These are phyloP conservation scores for Amaranthus hypochondriacus DNA, from an alignment of 148 eudicot genomes.

Conservation along the genomic window DNA sequence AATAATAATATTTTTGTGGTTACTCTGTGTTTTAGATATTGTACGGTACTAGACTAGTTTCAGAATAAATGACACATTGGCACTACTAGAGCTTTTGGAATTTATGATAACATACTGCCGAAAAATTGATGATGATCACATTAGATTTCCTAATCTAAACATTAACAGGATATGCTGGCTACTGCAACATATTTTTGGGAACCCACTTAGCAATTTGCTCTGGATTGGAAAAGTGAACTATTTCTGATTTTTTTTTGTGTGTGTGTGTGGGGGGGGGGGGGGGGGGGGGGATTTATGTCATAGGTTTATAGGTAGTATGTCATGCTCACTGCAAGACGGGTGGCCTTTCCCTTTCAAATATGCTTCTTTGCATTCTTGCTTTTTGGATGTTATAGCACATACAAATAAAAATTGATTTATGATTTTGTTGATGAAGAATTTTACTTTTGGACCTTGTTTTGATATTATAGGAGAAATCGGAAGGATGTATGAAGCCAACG, in stretches of 20 bases:
- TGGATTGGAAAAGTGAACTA: too few relatives aligned
- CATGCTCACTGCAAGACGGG: not conserved
- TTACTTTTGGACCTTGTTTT: conserved; percentile 4
- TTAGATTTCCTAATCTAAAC: not conserved
- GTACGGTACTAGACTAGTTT: not conserved
- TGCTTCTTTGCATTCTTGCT: conserved; percentile 4
- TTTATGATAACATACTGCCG: not conserved
- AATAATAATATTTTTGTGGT: not conserved
- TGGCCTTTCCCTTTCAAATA: not conserved
- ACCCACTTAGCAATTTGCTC: too few relatives aligned
- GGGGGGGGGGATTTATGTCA: too few relatives aligned
- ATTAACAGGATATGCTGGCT: not conserved
- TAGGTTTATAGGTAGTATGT: not conserved
- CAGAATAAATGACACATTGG: not conserved
- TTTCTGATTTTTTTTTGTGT: too few relatives aligned
- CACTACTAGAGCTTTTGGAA: not conserved
- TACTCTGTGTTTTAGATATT: not conserved
- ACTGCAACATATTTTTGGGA: too few relatives aligned
- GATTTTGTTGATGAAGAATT: not conserved
- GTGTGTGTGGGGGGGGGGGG: too few relatives aligned
- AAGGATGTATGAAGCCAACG: conserved; percentile 98
- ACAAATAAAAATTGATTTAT: not conserved
- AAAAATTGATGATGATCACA: not conserved
- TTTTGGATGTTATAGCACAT: not conserved
- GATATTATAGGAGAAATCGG: conserved; percentile 79